Percentiles rank a stretch among this genome's conserved stretches.
Conservation (phyloP, 352 stramenopile genomes). For the Phytophthora pluvialis region DNA sequence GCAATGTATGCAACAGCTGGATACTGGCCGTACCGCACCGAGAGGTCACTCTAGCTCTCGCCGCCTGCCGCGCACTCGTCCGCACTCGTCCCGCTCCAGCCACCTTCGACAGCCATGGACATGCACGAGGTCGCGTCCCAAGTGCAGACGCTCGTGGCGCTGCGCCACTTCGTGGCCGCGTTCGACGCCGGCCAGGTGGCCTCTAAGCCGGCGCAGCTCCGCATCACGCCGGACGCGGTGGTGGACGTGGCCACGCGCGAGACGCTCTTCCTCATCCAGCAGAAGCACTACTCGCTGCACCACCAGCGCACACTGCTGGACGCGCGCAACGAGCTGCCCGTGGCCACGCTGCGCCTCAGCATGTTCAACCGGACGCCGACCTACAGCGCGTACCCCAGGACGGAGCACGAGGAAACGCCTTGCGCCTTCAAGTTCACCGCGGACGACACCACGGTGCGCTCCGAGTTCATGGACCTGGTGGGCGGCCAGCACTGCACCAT, state of each 20-base stretch:
- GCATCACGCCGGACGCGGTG: conserved; percentile 31
- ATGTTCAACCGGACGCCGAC: conserved; percentile 46
- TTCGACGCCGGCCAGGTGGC: conserved; percentile 42
- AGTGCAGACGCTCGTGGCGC: conserved; percentile 43
- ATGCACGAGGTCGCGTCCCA: conserved; percentile 38
- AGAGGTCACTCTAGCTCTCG: conserved; percentile 7
- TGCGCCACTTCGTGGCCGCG: conserved; percentile 46
- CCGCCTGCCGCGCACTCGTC: neutral
- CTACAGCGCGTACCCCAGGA: conserved; percentile 43
- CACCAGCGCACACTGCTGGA: conserved; percentile 46
- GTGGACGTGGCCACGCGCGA: conserved; percentile 31
- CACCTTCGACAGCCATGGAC: conserved; percentile 23
- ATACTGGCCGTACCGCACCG: conserved; percentile 7
- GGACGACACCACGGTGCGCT: conserved; percentile 33
- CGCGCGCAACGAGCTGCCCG: conserved; percentile 36
- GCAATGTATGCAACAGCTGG: conserved; percentile 6
- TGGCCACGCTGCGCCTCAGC: conserved; percentile 40
- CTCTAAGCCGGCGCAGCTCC: conserved; percentile 30
- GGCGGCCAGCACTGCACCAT: conserved; percentile 39
- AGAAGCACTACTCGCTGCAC: conserved; percentile 44
- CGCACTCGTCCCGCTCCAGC: too few species aligned
- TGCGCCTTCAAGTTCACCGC: conserved; percentile 45
- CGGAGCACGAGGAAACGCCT: conserved; percentile 47
- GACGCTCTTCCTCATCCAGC: conserved; percentile 36
- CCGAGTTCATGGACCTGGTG: conserved; percentile 47